Evolutionary conservation across 1,284 basidiomycete genomes (phyloP).

Genomic region (Rhizoctonia solani): DNA sequence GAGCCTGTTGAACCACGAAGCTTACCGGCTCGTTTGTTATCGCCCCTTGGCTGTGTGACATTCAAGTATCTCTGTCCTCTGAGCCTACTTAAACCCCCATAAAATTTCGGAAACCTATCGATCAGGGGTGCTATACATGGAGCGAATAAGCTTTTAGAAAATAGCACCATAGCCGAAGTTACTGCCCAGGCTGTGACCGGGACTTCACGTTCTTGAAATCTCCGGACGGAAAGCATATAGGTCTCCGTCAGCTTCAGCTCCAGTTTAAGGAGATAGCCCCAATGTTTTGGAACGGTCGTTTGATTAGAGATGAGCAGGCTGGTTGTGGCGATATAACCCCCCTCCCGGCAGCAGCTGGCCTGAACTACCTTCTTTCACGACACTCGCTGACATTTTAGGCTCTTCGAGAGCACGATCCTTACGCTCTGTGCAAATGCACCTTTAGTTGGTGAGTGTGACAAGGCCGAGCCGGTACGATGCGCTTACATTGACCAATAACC

Average conservation of each 20-base stretch:
- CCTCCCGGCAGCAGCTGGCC: conserved; percentile 14
- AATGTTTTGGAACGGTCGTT: conserved; percentile 1
- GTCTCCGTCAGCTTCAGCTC: too few relatives aligned
- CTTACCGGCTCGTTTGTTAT: conserved; percentile 8
- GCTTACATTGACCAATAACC: conserved; percentile 21
- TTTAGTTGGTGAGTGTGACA: conserved; percentile 21
- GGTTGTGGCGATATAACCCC: conserved; percentile 17
- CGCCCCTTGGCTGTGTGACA: conserved; percentile 28
- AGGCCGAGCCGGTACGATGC: conserved; percentile 1
- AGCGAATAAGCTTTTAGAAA: conserved; percentile 29
- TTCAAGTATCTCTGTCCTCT: neutral
- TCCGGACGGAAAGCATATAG: conserved; percentile 28
- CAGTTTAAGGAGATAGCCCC: too few relatives aligned
- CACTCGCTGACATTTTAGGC: conserved; percentile 28
- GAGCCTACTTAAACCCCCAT: conserved; percentile 2
- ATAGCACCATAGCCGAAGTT: conserved; percentile 18
- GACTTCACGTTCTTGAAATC: conserved; percentile 13
- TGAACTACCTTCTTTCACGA: conserved; percentile 30
- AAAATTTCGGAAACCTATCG: conserved; percentile 21
- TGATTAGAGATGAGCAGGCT: neutral
- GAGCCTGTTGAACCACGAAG: neutral
- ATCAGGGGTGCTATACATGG: conserved; percentile 28
- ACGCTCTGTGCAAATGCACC: conserved; percentile 33
- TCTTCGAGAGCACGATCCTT: conserved; percentile 32
- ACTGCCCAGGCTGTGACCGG: conserved; percentile 3